These are phyloP conservation scores for Fusarium marasasianum DNA, from an alignment of 2,329 filamentous ascomycete genomes.

Conservation along the genomic window DNA sequence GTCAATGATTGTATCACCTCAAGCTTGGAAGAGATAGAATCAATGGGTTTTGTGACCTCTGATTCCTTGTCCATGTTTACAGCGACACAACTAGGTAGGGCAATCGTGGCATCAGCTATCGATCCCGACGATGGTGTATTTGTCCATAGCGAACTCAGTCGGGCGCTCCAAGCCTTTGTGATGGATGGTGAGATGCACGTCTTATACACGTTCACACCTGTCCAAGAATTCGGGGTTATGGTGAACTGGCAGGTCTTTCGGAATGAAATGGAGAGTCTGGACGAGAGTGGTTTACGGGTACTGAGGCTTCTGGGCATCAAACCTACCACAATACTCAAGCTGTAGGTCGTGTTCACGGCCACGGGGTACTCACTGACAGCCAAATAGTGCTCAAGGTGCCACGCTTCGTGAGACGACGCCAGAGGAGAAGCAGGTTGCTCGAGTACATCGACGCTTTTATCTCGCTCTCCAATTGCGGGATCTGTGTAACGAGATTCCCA, in stretches of 20 bases:
- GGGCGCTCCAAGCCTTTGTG: conserved; percentile 76
- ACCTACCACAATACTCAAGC: conserved; percentile 71
- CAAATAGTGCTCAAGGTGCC: conserved; percentile 70
- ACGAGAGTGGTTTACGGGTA: conserved; percentile 76
- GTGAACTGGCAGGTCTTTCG: conserved; percentile 80
- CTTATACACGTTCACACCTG: conserved; percentile 79
- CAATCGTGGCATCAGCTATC: conserved; percentile 76
- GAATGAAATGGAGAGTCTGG: conserved; percentile 74
- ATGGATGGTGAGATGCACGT: conserved; percentile 85
- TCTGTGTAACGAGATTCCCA: conserved; percentile 78
- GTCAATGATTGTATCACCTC: conserved; percentile 65
- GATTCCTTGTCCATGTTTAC: conserved; percentile 63
- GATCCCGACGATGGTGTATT: conserved; percentile 80
- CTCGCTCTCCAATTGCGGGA: conserved; percentile 81
- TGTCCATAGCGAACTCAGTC: conserved; percentile 73
- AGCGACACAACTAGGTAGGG: conserved; percentile 73
- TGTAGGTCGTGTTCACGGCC: conserved; percentile 56
- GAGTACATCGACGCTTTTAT: conserved; percentile 78
- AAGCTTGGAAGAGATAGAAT: conserved; percentile 66
- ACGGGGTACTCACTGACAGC: conserved; percentile 23
- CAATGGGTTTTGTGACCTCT: conserved; percentile 63
- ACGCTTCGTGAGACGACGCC: conserved; percentile 69
- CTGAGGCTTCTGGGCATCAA: conserved; percentile 74
- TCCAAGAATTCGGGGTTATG: conserved; percentile 64
- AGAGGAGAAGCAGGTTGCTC: conserved; percentile 67